Percentiles rank a stretch among this genome's conserved stretches.
These are phyloP conservation scores for Epichloe typhina DNA, from an alignment of 2,329 filamentous ascomycete species.

Conservation along the genomic window DNA sequence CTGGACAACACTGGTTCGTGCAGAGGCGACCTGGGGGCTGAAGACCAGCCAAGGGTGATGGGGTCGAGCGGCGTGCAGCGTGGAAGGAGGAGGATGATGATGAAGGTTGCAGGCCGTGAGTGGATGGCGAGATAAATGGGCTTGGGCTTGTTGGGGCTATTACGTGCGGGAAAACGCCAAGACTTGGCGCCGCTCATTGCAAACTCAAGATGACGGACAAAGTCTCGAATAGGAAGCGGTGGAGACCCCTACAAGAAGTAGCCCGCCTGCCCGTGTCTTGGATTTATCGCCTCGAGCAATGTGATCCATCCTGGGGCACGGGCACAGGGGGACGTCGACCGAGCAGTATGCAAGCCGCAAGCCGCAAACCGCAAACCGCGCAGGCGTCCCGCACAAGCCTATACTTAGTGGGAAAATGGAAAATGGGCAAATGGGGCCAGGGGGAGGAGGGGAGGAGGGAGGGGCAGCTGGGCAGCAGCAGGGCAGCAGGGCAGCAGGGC, in stretches of 20 bases:
- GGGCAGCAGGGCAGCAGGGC: neutral
- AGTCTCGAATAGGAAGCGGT: neutral
- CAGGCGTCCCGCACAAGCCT: neutral
- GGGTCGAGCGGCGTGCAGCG: conserved; percentile 1
- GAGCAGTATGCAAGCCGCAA: neutral
- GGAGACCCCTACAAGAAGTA: neutral
- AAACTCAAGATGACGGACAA: neutral
- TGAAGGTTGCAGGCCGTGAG: neutral
- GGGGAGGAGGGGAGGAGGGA: neutral
- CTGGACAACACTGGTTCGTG: conserved; percentile 4
- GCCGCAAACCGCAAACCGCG: neutral
- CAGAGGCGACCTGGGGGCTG: conserved; percentile 1
- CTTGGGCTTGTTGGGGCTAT: conserved; percentile 1
- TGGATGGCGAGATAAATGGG: neutral
- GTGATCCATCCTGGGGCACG: neutral
- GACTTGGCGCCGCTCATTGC: neutral
- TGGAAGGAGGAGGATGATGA: neutral
- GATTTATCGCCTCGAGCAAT: neutral
- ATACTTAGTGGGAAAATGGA: neutral
- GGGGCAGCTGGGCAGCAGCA: neutral
- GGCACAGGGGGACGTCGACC: neutral
- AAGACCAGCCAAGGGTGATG: conserved; percentile 1
- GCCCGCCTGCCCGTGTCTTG: too few relatives aligned
- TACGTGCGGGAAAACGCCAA: neutral
- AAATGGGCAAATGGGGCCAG: neutral